Conservation (phyloP, 257 asterid genomes). For the Primulina huaijiensis region DNA sequence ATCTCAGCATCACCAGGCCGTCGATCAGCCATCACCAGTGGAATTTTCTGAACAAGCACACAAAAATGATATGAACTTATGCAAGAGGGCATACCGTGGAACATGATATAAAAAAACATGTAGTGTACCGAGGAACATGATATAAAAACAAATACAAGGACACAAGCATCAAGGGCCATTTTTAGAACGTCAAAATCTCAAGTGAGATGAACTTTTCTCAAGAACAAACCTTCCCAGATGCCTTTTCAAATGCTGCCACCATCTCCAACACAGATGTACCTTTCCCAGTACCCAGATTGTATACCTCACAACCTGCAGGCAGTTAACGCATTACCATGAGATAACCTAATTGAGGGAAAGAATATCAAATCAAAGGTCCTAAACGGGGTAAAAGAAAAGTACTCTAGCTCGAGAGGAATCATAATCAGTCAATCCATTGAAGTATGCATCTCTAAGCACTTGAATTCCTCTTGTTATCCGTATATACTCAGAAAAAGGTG, state of each 20-base stretch:
- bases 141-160: no score
- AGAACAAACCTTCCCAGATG: slow-evolving; percentile 85
- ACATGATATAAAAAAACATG: neutral
- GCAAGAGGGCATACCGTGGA: neutral
- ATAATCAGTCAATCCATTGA: neutral
- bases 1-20: slow-evolving; percentile 98
- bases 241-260: slow-evolving; percentile 95
- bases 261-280: slow-evolving; percentile 99
- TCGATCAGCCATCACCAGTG: slow-evolving; percentile 73
- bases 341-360: neutral
- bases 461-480: neutral
- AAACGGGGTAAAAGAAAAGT: neutral
- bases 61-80: neutral
- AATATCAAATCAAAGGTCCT: neutral
- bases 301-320: slow-evolving; percentile 90
- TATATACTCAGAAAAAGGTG: neutral
- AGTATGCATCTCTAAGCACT: neutral
- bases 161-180: neutral
- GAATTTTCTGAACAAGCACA: slow-evolving; percentile 62
- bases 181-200: neutral
- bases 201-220: slow-evolving; percentile 13
- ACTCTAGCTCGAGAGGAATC: neutral
- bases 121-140: neutral
- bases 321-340: slow-evolving; percentile 8
- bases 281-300: slow-evolving; percentile 95